Evolutionary conservation across 257 asterid genomes (phyloP), one percentile per base, ranked within the genome.

Genomic region (Gentiana straminea): DNA sequence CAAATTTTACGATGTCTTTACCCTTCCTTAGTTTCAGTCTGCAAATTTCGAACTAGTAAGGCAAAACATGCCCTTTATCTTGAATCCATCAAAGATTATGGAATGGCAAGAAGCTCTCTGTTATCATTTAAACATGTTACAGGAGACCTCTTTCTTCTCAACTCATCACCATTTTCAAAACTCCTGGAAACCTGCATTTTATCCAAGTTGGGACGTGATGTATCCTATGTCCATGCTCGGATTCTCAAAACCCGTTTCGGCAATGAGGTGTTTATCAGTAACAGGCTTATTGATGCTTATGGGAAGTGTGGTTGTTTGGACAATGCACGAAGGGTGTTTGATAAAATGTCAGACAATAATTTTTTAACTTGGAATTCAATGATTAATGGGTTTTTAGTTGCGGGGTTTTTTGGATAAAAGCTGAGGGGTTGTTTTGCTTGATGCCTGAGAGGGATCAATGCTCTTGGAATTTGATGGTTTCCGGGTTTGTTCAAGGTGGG

Each of bases 231-330:
- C 3, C 62, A 57, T 5, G 43, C 62, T 12, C 32, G 52, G 9
- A 33, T 57, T 9, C 33, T 57, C 33, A 57, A 57, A 57, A 32
- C 52, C 43, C 62, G 44, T n/a, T 57, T 57, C 10, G 33, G 33
- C 24, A 7, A 45, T 57, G 62, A 57, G 33, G 8, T 57, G 32
- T 57, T 57, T 33, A 57, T 57, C n/a, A 57, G 13, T 7, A 57
- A 57, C 62, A 57, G 52, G 62, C 33, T 57, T 41, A 57, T 57
- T 33, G 62, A 57, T 24, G 72, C 63, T 1, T 67, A 67, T 33
- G 64, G 72, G 44, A 67, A 67, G 59, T 46, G 60, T 54, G 67
- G 63, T 35, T 58, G 34, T 11, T 54, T 67, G 7, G 62, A 49
- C 35, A 13, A 54, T 49, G 72, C 72, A 3, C 63, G 60, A 13